Evolutionary conservation across 495 filamentous ascomycete genomes (phyloP).

Genomic region (Aspergillus mulundensis): DNA sequence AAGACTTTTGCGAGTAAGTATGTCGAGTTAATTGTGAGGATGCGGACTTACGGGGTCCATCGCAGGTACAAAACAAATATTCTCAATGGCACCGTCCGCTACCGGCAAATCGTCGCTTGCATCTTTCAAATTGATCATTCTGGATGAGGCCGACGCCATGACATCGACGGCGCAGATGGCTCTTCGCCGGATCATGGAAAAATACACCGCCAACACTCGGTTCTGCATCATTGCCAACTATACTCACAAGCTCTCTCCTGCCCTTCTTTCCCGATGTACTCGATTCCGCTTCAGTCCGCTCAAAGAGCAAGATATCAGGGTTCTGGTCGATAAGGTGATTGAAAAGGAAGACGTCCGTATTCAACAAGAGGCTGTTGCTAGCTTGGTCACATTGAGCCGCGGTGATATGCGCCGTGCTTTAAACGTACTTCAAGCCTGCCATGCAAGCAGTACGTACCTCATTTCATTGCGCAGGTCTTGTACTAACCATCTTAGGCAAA

Average conservation of each 20-base stretch:
- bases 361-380: constrained; percentile 67
- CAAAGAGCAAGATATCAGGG: constrained; percentile 78
- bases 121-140: constrained; percentile 89
- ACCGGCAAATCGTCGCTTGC: constrained; percentile 54
- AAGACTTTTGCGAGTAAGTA: constrained; percentile 87
- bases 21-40: neutral
- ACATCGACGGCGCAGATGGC: constrained; percentile 97
- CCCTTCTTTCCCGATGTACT: constrained; percentile 88
- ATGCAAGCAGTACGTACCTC: constrained; percentile 70
- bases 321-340: constrained; percentile 84
- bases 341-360: constrained; percentile 84
- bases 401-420: constrained; percentile 94
- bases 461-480: neutral
- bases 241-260: constrained; percentile 96
- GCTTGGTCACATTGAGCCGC: constrained; percentile 81
- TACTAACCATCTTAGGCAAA: constrained; percentile 43
- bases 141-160: constrained; percentile 99
- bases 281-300: constrained; percentile 93
- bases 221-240: constrained; percentile 99
- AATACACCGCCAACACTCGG: constrained; percentile 95
- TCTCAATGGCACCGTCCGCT: constrained; percentile 50
- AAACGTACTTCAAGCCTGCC: constrained; percentile 95
- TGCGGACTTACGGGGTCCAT: neutral
- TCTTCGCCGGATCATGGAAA: constrained; percentile 95
- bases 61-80: constrained; percentile 61